Conservation (phyloP, 352 stramenopile genomes). For the Phytophthora sansomeana region DNA sequence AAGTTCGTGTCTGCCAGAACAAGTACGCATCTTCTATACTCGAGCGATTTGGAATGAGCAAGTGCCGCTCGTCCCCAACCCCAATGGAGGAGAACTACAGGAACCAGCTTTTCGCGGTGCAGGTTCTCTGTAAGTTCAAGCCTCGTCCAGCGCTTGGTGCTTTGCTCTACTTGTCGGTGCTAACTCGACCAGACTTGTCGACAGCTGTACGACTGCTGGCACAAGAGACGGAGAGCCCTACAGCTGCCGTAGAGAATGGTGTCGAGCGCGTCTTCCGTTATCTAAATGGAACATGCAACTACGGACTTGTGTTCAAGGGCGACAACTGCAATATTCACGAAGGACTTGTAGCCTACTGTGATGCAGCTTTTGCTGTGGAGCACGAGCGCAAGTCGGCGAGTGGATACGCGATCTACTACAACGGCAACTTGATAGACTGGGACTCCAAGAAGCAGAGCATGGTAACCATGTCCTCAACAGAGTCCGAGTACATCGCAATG, state of each 20-base stretch:
- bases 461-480: constrained; percentile 14
- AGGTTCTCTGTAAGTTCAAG: constrained; percentile 5
- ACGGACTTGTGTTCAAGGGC: constrained; percentile 6
- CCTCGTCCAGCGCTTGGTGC: constrained; percentile 12
- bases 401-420: constrained; percentile 3
- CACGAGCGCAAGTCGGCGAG: constrained; percentile 1
- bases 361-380: constrained; percentile 17
- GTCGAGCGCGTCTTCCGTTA: constrained; percentile 18
- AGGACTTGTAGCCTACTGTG: constrained; percentile 6
- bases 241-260: constrained; percentile 3
- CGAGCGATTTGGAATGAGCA: constrained; percentile 9
- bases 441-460: constrained; percentile 19
- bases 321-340: background rate
- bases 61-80: background rate
- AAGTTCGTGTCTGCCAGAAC: constrained; percentile 10
- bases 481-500: constrained; percentile 20
- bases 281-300: background rate
- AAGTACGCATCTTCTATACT: constrained; percentile 18
- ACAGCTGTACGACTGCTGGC: constrained; percentile 13
- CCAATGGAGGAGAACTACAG: constrained; percentile 21
- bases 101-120: constrained; percentile 8
- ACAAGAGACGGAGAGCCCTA: constrained; percentile 20
- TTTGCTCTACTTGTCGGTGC: constrained; percentile 18
- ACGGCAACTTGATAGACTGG: constrained; percentile 8
- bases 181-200: constrained; percentile 17